A percentile compares a stretch with the other conserved stretches of the same genome.
Conservation (phyloP, 495 filamentous ascomycete species). For the Ramalina intermedia region DNA sequence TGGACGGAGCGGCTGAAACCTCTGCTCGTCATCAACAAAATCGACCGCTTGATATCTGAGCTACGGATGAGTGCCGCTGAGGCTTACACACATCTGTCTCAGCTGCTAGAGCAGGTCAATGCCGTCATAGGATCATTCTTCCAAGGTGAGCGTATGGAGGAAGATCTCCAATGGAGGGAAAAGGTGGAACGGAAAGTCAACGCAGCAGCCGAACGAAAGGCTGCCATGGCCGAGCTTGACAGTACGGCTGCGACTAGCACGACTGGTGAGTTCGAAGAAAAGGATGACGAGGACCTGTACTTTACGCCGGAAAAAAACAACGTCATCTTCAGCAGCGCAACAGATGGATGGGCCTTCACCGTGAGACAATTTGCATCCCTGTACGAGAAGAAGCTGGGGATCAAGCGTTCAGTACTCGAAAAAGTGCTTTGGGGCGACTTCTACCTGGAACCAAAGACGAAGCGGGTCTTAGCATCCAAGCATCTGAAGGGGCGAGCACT, state of each 20-base stretch:
- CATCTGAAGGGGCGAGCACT: constrained; percentile 82
- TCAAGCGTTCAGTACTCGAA: constrained; percentile 80
- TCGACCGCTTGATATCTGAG: constrained; percentile 87
- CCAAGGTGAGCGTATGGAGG: constrained; percentile 96
- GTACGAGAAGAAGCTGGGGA: constrained; percentile 94
- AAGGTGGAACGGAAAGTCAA: constrained; percentile 74
- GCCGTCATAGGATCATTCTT: constrained; percentile 96
- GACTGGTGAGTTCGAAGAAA: constrained; percentile 56
- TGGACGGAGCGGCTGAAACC: constrained; percentile 96
- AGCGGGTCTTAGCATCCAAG: constrained; percentile 76
- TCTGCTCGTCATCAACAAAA: constrained; percentile 93
- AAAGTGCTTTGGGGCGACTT: constrained; percentile 96
- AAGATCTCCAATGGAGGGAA: constrained; percentile 92
- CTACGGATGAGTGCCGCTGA: constrained; percentile 81
- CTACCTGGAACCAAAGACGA: constrained; percentile 94
- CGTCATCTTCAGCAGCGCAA: constrained; percentile 94
- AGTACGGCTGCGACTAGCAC: constrained; percentile 17
- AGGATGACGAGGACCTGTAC: constrained; percentile 93
- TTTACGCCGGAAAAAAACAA: constrained; percentile 98
- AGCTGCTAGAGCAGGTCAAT: constrained; percentile 88
- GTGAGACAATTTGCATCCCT: constrained; percentile 83
- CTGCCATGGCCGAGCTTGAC: constrained; percentile 28
- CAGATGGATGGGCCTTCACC: constrained; percentile 97
- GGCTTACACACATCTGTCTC: constrained; percentile 79
- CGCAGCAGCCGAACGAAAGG: constrained; percentile 33